Percentiles rank a stretch among this genome's conserved stretches.
Evolutionary conservation across 805 yeast genomes (phyloP).

Genomic region (Lipomyces orientalis): DNA sequence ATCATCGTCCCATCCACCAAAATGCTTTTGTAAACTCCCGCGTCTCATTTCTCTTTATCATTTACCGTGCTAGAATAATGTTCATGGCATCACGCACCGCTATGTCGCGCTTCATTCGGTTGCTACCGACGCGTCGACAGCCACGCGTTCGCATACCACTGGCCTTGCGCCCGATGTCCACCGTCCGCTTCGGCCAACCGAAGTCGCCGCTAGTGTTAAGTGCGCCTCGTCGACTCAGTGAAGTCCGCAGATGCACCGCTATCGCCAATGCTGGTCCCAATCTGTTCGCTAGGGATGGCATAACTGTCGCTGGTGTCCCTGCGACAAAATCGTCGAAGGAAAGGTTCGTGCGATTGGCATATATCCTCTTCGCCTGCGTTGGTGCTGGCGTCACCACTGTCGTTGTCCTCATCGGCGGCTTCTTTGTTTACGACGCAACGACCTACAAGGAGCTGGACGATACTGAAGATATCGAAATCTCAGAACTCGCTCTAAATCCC

Average conservation of each 20-base stretch:
- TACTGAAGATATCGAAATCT: constrained; percentile 55
- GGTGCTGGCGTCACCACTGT: constrained; percentile 55
- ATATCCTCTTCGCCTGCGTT: constrained; percentile 14
- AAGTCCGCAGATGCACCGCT: neutral
- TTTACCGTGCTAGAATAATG: neutral
- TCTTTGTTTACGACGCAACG: constrained; percentile 69
- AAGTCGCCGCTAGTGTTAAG: neutral
- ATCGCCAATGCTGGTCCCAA: neutral
- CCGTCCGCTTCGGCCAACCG: neutral
- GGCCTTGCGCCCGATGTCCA: neutral
- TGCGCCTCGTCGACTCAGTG: neutral
- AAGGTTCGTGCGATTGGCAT: constrained; percentile 19
- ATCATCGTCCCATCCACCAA: neutral
- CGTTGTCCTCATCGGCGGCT: constrained; percentile 51
- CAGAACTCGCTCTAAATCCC: constrained; percentile 60
- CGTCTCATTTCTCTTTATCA: neutral
- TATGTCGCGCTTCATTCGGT: neutral
- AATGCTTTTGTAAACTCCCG: neutral
- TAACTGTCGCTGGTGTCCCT: constrained; percentile 9
- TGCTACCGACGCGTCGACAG: neutral
- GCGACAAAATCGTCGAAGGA: constrained; percentile 5
- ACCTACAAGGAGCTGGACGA: constrained; percentile 56
- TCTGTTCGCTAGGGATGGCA: neutral
- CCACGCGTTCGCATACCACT: neutral
- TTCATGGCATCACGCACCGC: neutral